phyloP scores from a whole-genome alignment of 2,329 filamentous ascomycete genomes.

The Scytalidium lignicola region DNA sequence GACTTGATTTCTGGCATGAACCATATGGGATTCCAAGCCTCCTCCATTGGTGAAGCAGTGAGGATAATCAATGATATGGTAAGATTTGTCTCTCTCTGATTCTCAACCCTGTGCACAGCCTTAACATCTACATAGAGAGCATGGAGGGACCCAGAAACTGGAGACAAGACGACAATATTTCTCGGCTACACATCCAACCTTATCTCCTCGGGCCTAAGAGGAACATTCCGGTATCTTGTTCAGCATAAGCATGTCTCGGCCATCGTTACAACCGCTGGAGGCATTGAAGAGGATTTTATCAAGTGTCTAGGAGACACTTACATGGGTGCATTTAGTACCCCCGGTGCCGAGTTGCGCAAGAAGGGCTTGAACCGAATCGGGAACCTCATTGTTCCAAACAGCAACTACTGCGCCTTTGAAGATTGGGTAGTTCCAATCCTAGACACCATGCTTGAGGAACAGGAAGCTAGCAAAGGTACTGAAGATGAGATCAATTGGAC shows the following conservation, averaged over 20 bases:
- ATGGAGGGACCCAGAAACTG: conserved; percentile 76
- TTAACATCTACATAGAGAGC: conserved; percentile 49
- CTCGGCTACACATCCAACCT: conserved; percentile 96
- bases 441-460: conserved; percentile 90
- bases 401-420: conserved; percentile 95
- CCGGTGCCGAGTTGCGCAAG: conserved; percentile 71
- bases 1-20: conserved; percentile 79
- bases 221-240: conserved; percentile 86
- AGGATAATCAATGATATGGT: conserved; percentile 97
- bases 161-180: conserved; percentile 84
- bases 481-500: conserved; percentile 82
- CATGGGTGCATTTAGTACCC: conserved; percentile 76
- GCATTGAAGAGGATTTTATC: conserved; percentile 96
- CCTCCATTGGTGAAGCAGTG: conserved; percentile 78
- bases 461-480: conserved; percentile 70
- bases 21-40: conserved; percentile 81
- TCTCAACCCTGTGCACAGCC: conserved; percentile 10
- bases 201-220: conserved; percentile 90
- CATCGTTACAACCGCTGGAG: conserved; percentile 92
- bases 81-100: conserved; percentile 13
- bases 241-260: conserved; percentile 88
- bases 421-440: conserved; percentile 96
- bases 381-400: conserved; percentile 92
- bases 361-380: conserved; percentile 94
- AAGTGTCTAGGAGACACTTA: conserved; percentile 96